Conservation (phyloP, 495 filamentous ascomycete species). For the Neurospora tetrasperma region DNA sequence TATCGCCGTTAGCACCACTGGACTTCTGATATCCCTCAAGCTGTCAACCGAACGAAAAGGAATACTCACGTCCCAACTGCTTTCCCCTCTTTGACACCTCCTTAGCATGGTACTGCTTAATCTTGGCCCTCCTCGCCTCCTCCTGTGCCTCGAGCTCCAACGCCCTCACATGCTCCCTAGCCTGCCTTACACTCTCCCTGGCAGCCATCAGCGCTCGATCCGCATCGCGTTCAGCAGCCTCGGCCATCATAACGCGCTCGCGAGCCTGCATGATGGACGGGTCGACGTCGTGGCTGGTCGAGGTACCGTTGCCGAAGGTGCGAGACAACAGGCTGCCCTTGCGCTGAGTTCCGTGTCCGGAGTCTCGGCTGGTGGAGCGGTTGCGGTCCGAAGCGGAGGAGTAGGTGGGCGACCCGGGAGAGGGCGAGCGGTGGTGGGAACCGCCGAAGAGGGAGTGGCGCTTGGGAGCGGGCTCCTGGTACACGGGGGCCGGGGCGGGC, state of each 20-base stretch:
- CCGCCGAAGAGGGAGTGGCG: slow-evolving; percentile 32
- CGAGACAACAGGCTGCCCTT: slow-evolving; percentile 28
- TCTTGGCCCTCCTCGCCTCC: slow-evolving; percentile 48
- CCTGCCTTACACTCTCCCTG: slow-evolving; percentile 46
- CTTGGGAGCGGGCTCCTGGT: slow-evolving; percentile 22
- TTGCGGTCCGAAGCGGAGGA: slow-evolving; percentile 14
- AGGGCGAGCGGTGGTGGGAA: slow-evolving; percentile 29
- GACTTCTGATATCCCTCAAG: not conserved
- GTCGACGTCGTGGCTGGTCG: slow-evolving; percentile 36
- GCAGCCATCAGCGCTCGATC: slow-evolving; percentile 49
- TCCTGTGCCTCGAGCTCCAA: slow-evolving; percentile 55
- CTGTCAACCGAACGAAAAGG: not conserved
- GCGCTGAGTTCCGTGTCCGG: slow-evolving; percentile 8
- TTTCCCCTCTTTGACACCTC: slow-evolving; percentile 55
- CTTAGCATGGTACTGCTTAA: slow-evolving; percentile 55
- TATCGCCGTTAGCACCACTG: not conserved
- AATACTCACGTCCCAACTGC: slow-evolving; percentile 50
- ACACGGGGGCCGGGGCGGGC: slow-evolving; percentile 17
- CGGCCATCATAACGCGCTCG: slow-evolving; percentile 47
- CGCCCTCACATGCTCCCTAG: slow-evolving; percentile 49
- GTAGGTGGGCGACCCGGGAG: slow-evolving; percentile 21
- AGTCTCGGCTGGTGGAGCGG: slow-evolving; percentile 9
- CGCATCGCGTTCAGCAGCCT: slow-evolving; percentile 50
- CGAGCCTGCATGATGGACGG: slow-evolving; percentile 47
- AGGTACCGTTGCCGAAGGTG: slow-evolving; percentile 34